phyloP scores from a whole-genome alignment of 768 basidiomycete species.

The Rhizopogon roseolus region DNA sequence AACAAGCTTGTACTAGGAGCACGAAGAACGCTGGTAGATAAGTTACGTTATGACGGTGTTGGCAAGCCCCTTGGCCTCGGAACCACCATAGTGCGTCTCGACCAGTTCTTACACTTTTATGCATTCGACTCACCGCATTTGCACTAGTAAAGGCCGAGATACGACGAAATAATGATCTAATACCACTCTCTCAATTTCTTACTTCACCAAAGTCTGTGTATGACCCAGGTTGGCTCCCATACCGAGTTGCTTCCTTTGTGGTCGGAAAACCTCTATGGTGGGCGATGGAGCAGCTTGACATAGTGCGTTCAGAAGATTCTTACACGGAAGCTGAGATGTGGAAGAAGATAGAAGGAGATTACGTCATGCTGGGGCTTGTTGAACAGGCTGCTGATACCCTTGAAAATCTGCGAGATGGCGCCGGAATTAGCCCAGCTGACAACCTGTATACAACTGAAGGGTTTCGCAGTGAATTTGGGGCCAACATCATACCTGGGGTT shows the following conservation, averaged over 20 bases:
- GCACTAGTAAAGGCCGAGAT: slow-evolving; percentile 70
- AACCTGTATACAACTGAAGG: slow-evolving; percentile 54
- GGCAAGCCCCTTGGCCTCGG: slow-evolving; percentile 74
- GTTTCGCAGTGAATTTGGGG: slow-evolving; percentile 58
- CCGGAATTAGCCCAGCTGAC: slow-evolving; percentile 47
- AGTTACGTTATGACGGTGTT: slow-evolving; percentile 57
- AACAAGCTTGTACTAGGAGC: slow-evolving; percentile 63
- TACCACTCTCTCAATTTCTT: slow-evolving; percentile 54
- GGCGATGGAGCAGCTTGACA: slow-evolving; percentile 74
- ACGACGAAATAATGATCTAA: slow-evolving; percentile 35
- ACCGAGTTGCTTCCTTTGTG: slow-evolving; percentile 63
- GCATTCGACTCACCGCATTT: slow-evolving; percentile 20
- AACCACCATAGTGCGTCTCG: slow-evolving; percentile 63
- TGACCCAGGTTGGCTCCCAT: slow-evolving; percentile 63
- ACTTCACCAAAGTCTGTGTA: slow-evolving; percentile 56
- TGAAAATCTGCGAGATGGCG: slow-evolving; percentile 29
- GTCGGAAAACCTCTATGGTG: slow-evolving; percentile 83
- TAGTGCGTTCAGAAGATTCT: slow-evolving; percentile 59
- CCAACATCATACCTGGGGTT: slow-evolving; percentile 32
- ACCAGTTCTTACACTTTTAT: neutral
- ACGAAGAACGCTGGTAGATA: slow-evolving; percentile 48
- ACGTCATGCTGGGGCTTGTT: slow-evolving; percentile 61
- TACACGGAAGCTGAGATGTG: slow-evolving; percentile 41
- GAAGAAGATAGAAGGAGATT: slow-evolving; percentile 65
- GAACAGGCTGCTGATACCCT: slow-evolving; percentile 64